phyloP scores from a whole-genome alignment of 495 filamentous ascomycete genomes.

The Penicillium angulare region DNA sequence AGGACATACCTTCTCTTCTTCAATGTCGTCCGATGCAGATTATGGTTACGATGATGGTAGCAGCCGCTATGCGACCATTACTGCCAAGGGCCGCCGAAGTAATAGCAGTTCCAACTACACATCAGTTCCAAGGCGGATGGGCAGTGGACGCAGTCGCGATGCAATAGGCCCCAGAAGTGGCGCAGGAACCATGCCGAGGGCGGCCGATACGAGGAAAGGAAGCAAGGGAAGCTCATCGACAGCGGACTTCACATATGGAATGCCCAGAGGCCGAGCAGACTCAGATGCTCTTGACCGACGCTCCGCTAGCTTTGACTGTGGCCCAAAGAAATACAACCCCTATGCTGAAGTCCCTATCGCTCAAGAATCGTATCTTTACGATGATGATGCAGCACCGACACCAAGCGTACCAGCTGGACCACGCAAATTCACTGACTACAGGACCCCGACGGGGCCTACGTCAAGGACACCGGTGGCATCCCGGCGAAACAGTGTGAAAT shows the following conservation, averaged over 20 bases:
- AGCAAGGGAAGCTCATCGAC: constrained; percentile 76
- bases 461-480: constrained; percentile 43
- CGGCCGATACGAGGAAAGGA: constrained; percentile 50
- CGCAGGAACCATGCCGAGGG: constrained; percentile 22
- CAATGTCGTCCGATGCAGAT: constrained; percentile 72
- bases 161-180: constrained; percentile 34
- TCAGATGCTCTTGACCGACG: constrained; percentile 54
- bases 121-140: constrained; percentile 58
- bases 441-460: constrained; percentile 43
- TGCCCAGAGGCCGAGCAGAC: constrained; percentile 52
- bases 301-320: constrained; percentile 78
- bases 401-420: constrained; percentile 85
- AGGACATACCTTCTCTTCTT: constrained; percentile 65
- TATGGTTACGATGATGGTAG: constrained; percentile 64
- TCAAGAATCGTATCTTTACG: constrained; percentile 37
- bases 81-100: constrained; percentile 62
- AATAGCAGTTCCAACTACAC: constrained; percentile 80
- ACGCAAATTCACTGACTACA: constrained; percentile 45
- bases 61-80: constrained; percentile 58
- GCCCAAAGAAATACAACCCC: constrained; percentile 34
- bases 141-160: constrained; percentile 55
- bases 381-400: constrained; percentile 79
- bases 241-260: constrained; percentile 56
- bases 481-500: constrained; percentile 61
- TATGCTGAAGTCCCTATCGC: constrained; percentile 22